Evolutionary conservation across 1,139 yeast genomes (phyloP).

Genomic region (Zygosaccharomyces sapae): DNA sequence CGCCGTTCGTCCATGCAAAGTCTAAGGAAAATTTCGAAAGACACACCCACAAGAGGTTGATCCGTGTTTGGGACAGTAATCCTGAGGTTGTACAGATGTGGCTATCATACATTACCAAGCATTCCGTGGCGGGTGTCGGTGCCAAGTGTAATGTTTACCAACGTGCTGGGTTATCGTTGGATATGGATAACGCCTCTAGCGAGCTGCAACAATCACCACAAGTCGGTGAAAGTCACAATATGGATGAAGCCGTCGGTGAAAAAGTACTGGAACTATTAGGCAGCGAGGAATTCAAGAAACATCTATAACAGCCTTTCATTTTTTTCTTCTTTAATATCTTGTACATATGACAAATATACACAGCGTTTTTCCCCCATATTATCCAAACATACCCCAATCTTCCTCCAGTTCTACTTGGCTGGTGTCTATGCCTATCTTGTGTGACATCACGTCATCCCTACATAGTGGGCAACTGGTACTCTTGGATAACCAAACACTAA

Average conservation of each 20-base stretch:
- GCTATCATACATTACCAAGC: slow-evolving; percentile 73
- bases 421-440: slow-evolving; percentile 51
- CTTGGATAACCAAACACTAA: slow-evolving; percentile 80
- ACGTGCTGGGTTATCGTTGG: slow-evolving; percentile 48
- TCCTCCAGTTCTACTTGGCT: slow-evolving; percentile 65
- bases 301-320: slow-evolving; percentile 13
- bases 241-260: slow-evolving; percentile 57
- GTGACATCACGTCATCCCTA: slow-evolving; percentile 59
- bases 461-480: slow-evolving; percentile 88
- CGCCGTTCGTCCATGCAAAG: slow-evolving; percentile 94
- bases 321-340: slow-evolving; percentile 6
- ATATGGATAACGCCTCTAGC: slow-evolving; percentile 34
- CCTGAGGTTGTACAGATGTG: slow-evolving; percentile 81
- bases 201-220: slow-evolving; percentile 6
- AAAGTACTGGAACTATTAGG: slow-evolving; percentile 71
- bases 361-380: slow-evolving; percentile 11
- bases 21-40: slow-evolving; percentile 93
- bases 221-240: slow-evolving; percentile 13
- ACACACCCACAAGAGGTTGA: slow-evolving; percentile 68
- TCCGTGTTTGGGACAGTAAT: slow-evolving; percentile 78
- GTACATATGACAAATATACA: slow-evolving; percentile 8
- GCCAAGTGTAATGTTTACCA: slow-evolving; percentile 69
- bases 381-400: slow-evolving; percentile 78
- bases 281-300: slow-evolving; percentile 55
- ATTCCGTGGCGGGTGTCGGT: slow-evolving; percentile 78